Percentiles rank a stretch among this genome's conserved stretches.
These are phyloP conservation scores for Saccharomycopsis sp. DNA, from an alignment of 805 yeast species.

Conservation along the genomic window DNA sequence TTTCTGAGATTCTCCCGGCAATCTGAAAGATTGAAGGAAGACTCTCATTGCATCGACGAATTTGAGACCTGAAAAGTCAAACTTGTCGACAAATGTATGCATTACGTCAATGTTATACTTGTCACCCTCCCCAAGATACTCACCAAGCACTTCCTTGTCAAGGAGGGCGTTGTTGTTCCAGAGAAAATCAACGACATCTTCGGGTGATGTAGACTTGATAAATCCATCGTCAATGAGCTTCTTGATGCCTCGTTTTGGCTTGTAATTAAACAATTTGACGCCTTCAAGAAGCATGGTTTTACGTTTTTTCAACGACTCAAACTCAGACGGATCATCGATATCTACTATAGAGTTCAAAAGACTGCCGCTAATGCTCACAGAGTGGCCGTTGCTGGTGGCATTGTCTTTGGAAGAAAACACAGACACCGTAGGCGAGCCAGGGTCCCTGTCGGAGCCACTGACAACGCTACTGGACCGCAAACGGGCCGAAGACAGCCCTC, in stretches of 20 bases:
- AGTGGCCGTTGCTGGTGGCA: constrained; percentile 21
- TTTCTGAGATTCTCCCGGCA: constrained; percentile 98
- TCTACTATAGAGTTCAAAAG: constrained; percentile 27
- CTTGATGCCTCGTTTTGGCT: constrained; percentile 75
- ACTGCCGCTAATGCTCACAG: constrained; percentile 13
- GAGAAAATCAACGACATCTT: constrained; percentile 68
- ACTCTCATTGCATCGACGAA: constrained; percentile 83
- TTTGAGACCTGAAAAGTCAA: constrained; percentile 62
- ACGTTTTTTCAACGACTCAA: constrained; percentile 75
- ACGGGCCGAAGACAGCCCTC: constrained; percentile 19
- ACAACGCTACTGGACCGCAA: constrained; percentile 18
- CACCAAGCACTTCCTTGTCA: constrained; percentile 83
- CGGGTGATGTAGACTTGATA: constrained; percentile 53
- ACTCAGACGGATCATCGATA: constrained; percentile 71
- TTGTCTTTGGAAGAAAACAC: constrained; percentile 22
- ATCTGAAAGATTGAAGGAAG: constrained; percentile 80
- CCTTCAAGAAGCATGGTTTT: constrained; percentile 79
- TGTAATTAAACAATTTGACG: constrained; percentile 70
- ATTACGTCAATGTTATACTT: constrained; percentile 70
- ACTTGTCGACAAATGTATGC: constrained; percentile 88
- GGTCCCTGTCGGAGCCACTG: constrained; percentile 3
- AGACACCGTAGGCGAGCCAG: constrained; percentile 24
- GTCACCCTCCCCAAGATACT: constrained; percentile 84
- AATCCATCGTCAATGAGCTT: constrained; percentile 58
- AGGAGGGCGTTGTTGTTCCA: constrained; percentile 63